Evolutionary conservation across 495 filamentous ascomycete genomes (phyloP).

Genomic region (Xylaria palmicola): DNA sequence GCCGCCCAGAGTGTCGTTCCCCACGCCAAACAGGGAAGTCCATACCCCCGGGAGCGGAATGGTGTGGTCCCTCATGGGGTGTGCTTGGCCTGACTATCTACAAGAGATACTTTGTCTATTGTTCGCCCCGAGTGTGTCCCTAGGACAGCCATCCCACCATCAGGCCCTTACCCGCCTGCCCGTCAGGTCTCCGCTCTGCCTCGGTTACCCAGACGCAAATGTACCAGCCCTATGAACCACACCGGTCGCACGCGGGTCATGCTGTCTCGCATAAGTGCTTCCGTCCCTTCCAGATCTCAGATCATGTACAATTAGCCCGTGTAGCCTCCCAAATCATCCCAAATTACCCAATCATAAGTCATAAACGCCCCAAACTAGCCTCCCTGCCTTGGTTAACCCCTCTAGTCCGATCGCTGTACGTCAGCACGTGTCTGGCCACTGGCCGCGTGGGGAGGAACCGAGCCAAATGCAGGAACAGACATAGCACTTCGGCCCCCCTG

Average conservation of each 20-base stretch:
- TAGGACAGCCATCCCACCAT: slow-evolving; percentile 20
- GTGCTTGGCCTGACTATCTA: slow-evolving; percentile 23
- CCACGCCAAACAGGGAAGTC: slow-evolving; percentile 35
- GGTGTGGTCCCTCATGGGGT: slow-evolving; percentile 21
- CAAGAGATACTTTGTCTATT: slow-evolving; percentile 20
- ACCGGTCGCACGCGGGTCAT: slow-evolving; percentile 30
- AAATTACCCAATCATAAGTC: slow-evolving; percentile 47
- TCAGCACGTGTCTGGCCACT: slow-evolving; percentile 24
- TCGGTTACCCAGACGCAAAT: slow-evolving; percentile 22
- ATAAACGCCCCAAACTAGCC: slow-evolving; percentile 41
- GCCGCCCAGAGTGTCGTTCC: slow-evolving; percentile 18
- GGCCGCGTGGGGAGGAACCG: slow-evolving; percentile 19
- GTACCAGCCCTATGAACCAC: slow-evolving; percentile 19
- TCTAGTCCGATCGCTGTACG: slow-evolving; percentile 26
- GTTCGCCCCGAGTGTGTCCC: slow-evolving; percentile 29
- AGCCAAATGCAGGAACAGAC: slow-evolving; percentile 31
- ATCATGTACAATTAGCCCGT: slow-evolving; percentile 37
- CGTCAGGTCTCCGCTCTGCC: slow-evolving; percentile 12
- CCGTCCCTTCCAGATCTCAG: slow-evolving; percentile 25
- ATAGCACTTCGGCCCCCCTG: slow-evolving; percentile 19
- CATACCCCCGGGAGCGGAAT: slow-evolving; percentile 34
- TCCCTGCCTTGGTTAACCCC: slow-evolving; percentile 20
- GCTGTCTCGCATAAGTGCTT: slow-evolving; percentile 23
- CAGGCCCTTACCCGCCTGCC: slow-evolving; percentile 2
- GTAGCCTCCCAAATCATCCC: slow-evolving; percentile 22